Base-by-base conservation (phyloP, 2,329 filamentous ascomycete genomes). In the Talaromyces funiculosus region DNA sequence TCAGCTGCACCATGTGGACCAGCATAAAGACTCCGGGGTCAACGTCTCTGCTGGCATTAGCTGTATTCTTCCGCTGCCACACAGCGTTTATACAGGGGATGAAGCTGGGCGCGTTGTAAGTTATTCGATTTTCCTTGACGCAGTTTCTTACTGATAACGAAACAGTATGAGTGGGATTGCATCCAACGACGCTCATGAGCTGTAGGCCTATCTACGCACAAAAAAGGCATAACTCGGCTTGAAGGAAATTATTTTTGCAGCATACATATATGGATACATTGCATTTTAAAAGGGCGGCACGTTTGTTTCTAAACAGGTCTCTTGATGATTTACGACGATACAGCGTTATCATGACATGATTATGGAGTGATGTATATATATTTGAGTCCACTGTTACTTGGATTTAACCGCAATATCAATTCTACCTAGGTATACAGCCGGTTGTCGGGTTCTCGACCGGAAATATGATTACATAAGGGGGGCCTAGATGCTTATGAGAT, bases 61-160 rank as follows among this genome's bases (percentile, higher is more conserved):
- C 38, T 95, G 90, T 71, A 89, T 99, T 57, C 81, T 90, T 60
- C 89, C 93, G 2, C 89, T 92, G 82, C 86, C 90, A 57, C 87
- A 88, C 64, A 83, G 88, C 63, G 86, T 97, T 9, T 97, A 97
- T 75, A 96, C 92, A 0, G 94, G 93, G 3, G 94, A 97, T 77
- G 94, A 97, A 65, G 89, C 92, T 64, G 94, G 94, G 31, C 83
- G 87, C 80, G 93, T 99, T 75, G 90, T 94, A 71, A 84, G 87
- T 84, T 22, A 12, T 3, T 16, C 4, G 6, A 33, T 10, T 14
- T 58, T 9, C 43, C n/a, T 20, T 12, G 16, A 26, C n/a, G n/a
- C n/a, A 10, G n/a, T 35, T 29, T 51, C 20, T 10, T 51, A 33
- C 47, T 51, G n/a, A 51, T 12, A 1, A 8, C 14, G n/a, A 53